Evolutionary conservation across 176 grass and related monocot genomes (phyloP).

Genomic region (Zea mays): DNA sequence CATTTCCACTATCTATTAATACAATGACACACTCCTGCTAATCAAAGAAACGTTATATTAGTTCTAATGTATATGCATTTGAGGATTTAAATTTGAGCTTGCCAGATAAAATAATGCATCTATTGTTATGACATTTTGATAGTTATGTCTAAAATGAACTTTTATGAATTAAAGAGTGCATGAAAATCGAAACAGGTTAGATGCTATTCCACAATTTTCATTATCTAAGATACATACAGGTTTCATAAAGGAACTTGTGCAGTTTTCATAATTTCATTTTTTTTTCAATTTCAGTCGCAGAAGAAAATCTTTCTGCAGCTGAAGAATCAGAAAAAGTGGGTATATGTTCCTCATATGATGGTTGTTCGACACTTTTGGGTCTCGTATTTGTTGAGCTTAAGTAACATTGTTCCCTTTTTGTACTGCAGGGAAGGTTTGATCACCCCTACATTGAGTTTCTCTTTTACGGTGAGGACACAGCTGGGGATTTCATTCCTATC

Average conservation of each 20-base stretch:
- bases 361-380: background rate
- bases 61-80: conserved; percentile 8
- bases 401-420: background rate
- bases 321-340: conserved; percentile 65
- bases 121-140: background rate
- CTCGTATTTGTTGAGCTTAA: background rate
- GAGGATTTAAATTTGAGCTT: conserved; percentile 20
- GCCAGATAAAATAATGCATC: conserved; percentile 14
- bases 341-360: conserved; percentile 7
- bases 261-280: conserved; percentile 15
- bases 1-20: too few species aligned
- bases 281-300: conserved; percentile 64
- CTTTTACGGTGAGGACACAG: conserved; percentile 77
- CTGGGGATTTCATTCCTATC: conserved; percentile 88
- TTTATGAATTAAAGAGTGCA: background rate
- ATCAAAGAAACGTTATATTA: background rate
- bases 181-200: background rate
- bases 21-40: too few species aligned
- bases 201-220: background rate
- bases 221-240: conserved; percentile 17
- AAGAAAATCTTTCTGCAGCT: conserved; percentile 80
- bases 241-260: background rate
- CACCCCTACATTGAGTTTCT: conserved; percentile 85
- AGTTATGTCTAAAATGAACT: background rate
- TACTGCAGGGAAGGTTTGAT: conserved; percentile 73